Base-by-base conservation (phyloP, 305 asterid genomes). In the Lippia alba region DNA sequence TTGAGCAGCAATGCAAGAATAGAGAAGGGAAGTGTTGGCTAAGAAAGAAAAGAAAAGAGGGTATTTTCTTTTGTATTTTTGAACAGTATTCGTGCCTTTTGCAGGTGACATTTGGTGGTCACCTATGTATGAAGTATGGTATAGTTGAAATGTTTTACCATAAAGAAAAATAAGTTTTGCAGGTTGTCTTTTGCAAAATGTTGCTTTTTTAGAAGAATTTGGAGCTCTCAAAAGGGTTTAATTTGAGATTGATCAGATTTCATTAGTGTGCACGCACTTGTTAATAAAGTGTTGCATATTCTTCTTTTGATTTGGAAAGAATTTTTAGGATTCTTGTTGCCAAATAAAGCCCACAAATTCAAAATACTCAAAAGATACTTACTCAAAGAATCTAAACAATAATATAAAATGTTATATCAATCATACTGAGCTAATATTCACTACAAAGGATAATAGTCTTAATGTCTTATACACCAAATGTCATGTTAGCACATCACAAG, bases 111-210 rank as follows among this genome's bases (percentile, higher is more conserved):
- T 61, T 44, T 54, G 65, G 67, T 68, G 79, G 75, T 67, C 75
- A 75, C 64, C 72, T 70, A 12, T 50, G 56, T 59, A 53, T 33
- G 19, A 76, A 76, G 80, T 59, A 76, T 76, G 77, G 80, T 71
- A 76, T 76, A 59, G 74, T 60, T 76, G 33, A 41, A 64, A 40
- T 53, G 32, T 60, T 17, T 64, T 10, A 45, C 64, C 69, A 33
- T 32, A 41, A 12, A 55, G 56, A 67, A 49, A 34, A 18, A 11
- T 1, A 46, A 56, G 61, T 46, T 65, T 58, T 36, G 48, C 50
- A 49, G 60, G 39, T 58, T 59, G 30, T 63, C 57, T 67, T 66
- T 30, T 40, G 15, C 61, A 10, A 59, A 59, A 60, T 67, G 51
- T 36, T 39, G 17, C 36, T 24, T 17, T 45, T 58, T 40, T 36